These are phyloP conservation scores for Pythium rhizo-oryzae DNA, from an alignment of 352 stramenopile species.

Conservation along the genomic window DNA sequence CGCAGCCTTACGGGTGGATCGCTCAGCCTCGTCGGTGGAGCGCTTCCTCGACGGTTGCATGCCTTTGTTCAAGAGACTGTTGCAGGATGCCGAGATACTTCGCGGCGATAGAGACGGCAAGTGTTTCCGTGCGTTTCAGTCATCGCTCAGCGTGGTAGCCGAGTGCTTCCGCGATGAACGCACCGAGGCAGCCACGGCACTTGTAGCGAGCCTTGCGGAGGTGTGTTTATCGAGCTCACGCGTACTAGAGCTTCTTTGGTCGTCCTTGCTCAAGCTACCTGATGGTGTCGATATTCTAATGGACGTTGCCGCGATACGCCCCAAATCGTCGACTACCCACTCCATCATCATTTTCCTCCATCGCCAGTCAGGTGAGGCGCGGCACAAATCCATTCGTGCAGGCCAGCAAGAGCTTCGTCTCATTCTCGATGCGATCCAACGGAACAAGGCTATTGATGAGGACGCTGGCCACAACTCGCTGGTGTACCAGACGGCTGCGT, in stretches of 20 bases:
- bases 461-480: no score
- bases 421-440: slow-evolving; percentile 8
- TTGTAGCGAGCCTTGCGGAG: neutral
- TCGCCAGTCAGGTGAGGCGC: slow-evolving; percentile 4
- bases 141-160: neutral
- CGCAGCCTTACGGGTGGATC: neutral
- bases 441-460: neutral
- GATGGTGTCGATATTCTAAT: slow-evolving; percentile 13
- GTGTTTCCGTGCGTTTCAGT: neutral
- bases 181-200: neutral
- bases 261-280: neutral
- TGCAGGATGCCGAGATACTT: slow-evolving; percentile 1
- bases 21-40: neutral
- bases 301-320: neutral
- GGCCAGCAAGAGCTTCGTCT: slow-evolving; percentile 5
- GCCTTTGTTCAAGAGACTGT: neutral
- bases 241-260: neutral
- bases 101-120: neutral
- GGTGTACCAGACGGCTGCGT: neutral
- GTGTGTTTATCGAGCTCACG: neutral
- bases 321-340: neutral
- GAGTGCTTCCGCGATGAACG: neutral
- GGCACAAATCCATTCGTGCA: slow-evolving; percentile 18
- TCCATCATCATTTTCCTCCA: slow-evolving; percentile 15
- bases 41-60: neutral